phyloP scores from a whole-genome alignment of 306 rosid genomes.

The Begonia loranthoides region DNA sequence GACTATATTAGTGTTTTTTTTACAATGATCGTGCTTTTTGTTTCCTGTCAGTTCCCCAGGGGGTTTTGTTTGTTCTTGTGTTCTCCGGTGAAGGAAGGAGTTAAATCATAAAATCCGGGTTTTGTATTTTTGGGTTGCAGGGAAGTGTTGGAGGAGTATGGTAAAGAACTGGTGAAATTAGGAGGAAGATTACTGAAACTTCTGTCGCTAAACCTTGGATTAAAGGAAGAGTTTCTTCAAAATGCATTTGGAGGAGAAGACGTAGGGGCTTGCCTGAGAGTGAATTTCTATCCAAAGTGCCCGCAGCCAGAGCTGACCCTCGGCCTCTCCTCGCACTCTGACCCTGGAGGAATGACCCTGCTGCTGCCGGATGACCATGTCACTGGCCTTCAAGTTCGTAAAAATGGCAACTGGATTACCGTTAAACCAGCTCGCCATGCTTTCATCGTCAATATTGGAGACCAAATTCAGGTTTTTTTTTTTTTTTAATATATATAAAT shows the following conservation, averaged over 20 bases:
- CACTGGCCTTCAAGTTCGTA: constrained; percentile 71
- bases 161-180: constrained; percentile 58
- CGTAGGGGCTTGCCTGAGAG: constrained; percentile 75
- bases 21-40: too few species aligned
- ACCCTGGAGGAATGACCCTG: constrained; percentile 78
- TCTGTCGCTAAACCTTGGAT: constrained; percentile 48
- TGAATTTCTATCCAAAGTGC: constrained; percentile 67
- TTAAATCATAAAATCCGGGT: too few species aligned
- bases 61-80: too few species aligned
- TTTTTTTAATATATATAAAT: not conserved
- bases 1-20: too few species aligned
- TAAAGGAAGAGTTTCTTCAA: constrained; percentile 34
- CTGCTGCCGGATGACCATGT: constrained; percentile 50
- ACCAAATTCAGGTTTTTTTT: constrained; percentile 64
- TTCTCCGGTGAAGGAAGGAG: too few species aligned
- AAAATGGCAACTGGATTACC: constrained; percentile 45
- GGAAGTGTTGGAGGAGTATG: constrained; percentile 71
- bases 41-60: too few species aligned
- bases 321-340: constrained; percentile 83
- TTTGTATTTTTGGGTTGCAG: constrained; percentile 13
- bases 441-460: constrained; percentile 81
- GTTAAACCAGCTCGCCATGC: constrained; percentile 70
- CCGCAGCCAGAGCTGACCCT: constrained; percentile 67
- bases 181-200: constrained; percentile 53
- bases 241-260: constrained; percentile 61